These are phyloP conservation scores for Volvox carteri DNA, from an alignment of 163 green algal genomes.

Conservation along the genomic window DNA sequence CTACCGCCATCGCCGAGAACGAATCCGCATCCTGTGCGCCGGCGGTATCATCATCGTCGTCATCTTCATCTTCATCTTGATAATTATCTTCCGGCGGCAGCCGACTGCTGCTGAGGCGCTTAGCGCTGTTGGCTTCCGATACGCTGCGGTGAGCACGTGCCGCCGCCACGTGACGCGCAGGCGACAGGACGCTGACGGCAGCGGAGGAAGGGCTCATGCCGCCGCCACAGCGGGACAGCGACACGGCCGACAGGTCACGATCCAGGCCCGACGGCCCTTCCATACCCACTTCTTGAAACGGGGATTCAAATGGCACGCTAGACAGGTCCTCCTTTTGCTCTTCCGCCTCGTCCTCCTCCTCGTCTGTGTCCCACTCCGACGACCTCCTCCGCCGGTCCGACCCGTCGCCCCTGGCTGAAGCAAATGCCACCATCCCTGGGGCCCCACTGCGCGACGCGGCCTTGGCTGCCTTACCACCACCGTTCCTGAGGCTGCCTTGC, in stretches of 20 bases:
- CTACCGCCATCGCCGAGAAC: background rate
- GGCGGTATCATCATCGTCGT: background rate
- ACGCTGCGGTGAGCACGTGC: conserved; percentile 47
- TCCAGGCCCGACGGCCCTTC: background rate
- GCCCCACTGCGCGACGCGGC: background rate
- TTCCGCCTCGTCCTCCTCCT: background rate
- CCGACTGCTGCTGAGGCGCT: background rate
- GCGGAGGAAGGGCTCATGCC: conserved; percentile 32
- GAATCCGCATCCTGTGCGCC: background rate
- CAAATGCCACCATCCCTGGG: background rate
- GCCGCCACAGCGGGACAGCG: background rate
- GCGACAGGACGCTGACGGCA: conserved; percentile 35
- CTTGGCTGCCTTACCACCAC: background rate
- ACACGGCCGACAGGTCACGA: background rate
- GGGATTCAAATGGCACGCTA: background rate
- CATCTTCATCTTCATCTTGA: background rate
- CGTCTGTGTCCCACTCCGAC: conserved; percentile 1
- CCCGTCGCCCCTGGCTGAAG: too few relatives aligned
- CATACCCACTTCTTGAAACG: background rate
- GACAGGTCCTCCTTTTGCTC: conserved; percentile 2
- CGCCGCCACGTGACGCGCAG: conserved; percentile 31
- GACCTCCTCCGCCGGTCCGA: background rate
- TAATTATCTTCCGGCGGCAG: background rate
- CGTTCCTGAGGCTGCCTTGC: too few relatives aligned
- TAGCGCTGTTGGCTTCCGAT: conserved; percentile 52